These are phyloP conservation scores for Spathaspora boniae DNA, from an alignment of 805 yeast genomes.

Conservation along the genomic window DNA sequence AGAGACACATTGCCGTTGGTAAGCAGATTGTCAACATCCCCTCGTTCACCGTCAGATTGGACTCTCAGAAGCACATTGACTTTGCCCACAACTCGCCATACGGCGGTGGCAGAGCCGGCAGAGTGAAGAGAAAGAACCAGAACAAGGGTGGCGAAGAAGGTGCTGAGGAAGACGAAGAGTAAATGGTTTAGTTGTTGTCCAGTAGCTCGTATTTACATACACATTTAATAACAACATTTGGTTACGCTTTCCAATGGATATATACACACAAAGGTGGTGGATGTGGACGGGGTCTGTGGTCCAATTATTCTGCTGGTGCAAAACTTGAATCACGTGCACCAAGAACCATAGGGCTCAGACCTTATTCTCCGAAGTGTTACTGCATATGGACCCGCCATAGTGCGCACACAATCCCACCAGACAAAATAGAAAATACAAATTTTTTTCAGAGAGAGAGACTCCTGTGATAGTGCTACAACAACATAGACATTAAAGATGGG, in stretches of 20 bases:
- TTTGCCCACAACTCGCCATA: slow-evolving; percentile 98
- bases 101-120: slow-evolving; percentile 99
- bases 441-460: slow-evolving; percentile 3
- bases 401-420: slow-evolving; percentile 1
- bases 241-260: slow-evolving; percentile 4
- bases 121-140: slow-evolving; percentile 95
- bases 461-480: slow-evolving; percentile 10
- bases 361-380: too few species aligned
- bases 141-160: slow-evolving; percentile 62
- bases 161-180: slow-evolving; percentile 73
- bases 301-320: not conserved
- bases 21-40: slow-evolving; percentile 98
- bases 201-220: slow-evolving; percentile 3
- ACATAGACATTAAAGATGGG: slow-evolving; percentile 26
- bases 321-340: slow-evolving; percentile 8
- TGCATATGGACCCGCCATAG: slow-evolving; percentile 7
- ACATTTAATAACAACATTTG: slow-evolving; percentile 4
- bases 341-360: not conserved
- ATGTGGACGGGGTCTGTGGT: not conserved
- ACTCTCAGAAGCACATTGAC: slow-evolving; percentile 99
- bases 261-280: slow-evolving; percentile 2
- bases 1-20: slow-evolving; percentile 99
- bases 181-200: slow-evolving; percentile 23
- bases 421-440: slow-evolving; percentile 6
- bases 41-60: slow-evolving; percentile 99